phyloP scores from a whole-genome alignment of 225 moss, liverwort and hornwort genomes.

The Thuidium tamariscinum region DNA sequence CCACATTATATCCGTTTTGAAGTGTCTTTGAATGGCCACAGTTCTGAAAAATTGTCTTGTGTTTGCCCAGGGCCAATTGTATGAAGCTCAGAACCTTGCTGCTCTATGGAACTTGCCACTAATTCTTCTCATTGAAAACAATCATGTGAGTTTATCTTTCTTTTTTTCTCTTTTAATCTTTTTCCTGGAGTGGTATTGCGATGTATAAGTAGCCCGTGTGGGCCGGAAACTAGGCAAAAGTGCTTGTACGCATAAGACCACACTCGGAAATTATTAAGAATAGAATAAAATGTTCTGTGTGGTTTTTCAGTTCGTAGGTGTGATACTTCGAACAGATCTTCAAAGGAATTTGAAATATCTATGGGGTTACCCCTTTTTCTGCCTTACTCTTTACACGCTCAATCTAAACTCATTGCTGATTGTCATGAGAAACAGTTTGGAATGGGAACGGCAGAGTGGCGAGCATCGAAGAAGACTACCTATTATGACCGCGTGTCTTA shows the following conservation, averaged over 20 bases:
- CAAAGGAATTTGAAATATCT: not conserved
- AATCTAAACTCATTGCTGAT: not conserved
- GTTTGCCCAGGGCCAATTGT: slow-evolving; percentile 64
- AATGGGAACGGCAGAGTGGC: slow-evolving; percentile 92
- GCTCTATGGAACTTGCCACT: slow-evolving; percentile 77
- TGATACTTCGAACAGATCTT: not conserved
- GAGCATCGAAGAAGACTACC: slow-evolving; percentile 81
- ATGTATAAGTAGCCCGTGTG: not conserved
- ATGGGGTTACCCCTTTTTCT: not conserved
- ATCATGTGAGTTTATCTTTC: slow-evolving; percentile 52
- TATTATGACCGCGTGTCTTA: slow-evolving; percentile 70
- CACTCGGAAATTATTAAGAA: not conserved
- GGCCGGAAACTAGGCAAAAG: not conserved
- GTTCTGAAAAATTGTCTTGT: not conserved
- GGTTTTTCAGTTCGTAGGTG: not conserved
- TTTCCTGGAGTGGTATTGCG: not conserved
- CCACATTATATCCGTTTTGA: not conserved
- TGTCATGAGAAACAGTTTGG: slow-evolving; percentile 54
- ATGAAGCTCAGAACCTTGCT: slow-evolving; percentile 83
- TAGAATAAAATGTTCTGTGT: not conserved
- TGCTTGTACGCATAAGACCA: not conserved
- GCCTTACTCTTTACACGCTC: not conserved
- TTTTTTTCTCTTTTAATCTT: not conserved
- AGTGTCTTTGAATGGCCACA: not conserved
- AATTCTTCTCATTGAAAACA: slow-evolving; percentile 89